Evolutionary conservation across 768 basidiomycete species (phyloP), one percentile per base, ranked within the genome.

Genomic region (Gloeopeniophorella convolvens): DNA sequence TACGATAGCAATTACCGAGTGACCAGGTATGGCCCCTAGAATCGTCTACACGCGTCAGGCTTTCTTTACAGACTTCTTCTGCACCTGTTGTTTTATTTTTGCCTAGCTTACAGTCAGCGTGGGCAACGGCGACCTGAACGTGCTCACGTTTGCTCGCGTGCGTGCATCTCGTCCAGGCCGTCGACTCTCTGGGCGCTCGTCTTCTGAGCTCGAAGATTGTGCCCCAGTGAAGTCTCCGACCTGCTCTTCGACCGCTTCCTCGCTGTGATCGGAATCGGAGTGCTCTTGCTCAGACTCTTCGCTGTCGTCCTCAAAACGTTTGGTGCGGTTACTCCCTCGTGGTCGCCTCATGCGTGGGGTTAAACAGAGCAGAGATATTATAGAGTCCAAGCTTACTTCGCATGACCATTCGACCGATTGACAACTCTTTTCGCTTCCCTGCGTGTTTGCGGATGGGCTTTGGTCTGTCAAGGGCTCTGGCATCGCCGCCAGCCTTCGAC

Each of bases 381-480:
- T 21, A 13, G 5, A 16, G 4, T 10, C 6, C 3, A 9, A 15
- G 54, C 74, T 28, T 59, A 78, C 81, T 78, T 79, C 3, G 73
- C 58, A 41, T 71, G 67, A 21, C 75, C 72, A 56, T 77, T 82
- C 36, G 71, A 50, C 59, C 70, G 77, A 5, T 62, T 45, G 24
- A 59, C 62, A 9, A 72, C 63, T 31, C 77, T 79, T 81, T 80
- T 45, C 82, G 75, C 63, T 84, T 83, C 24, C 60, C 63, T 4
- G 75, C 62, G 24, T 78, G 76, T 58, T 78, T 79, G 40, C 82
- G 78, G 60, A 75, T 67, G 1, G 70, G 66, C 63, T 77, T 80
- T 12, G 43, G 37, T 24, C 45, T 48, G 20, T 41, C 48, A 28
- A 23, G 20, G 5, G 34, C 36, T 50, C 58, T 65, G 26, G 62